These are phyloP conservation scores for Cystobasidiopsis lactophilus DNA, from an alignment of 768 basidiomycete genomes.

Conservation along the genomic window DNA sequence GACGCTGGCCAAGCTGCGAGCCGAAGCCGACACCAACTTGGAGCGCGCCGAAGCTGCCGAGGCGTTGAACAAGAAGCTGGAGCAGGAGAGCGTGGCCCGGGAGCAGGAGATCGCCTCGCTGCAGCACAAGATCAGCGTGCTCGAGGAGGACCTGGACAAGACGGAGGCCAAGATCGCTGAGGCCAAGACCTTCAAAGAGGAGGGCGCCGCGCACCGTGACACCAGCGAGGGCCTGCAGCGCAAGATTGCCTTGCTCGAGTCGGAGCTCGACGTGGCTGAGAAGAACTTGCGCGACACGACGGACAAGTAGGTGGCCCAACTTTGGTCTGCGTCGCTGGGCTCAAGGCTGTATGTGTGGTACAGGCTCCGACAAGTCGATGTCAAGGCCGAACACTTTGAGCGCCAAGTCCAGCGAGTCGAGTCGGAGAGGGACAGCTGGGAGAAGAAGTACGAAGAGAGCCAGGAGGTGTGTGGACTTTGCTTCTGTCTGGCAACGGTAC, in stretches of 20 bases:
- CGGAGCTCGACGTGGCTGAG: slow-evolving; percentile 85
- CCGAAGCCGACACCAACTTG: slow-evolving; percentile 61
- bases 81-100: slow-evolving; percentile 38
- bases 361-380: slow-evolving; percentile 85
- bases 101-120: slow-evolving; percentile 75
- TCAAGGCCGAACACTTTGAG: slow-evolving; percentile 97
- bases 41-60: slow-evolving; percentile 73
- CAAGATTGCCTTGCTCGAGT: slow-evolving; percentile 79
- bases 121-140: slow-evolving; percentile 40
- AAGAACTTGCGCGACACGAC: slow-evolving; percentile 90
- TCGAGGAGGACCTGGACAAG: slow-evolving; percentile 49
- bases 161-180: slow-evolving; percentile 43
- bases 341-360: not conserved
- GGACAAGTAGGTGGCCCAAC: slow-evolving; percentile 54
- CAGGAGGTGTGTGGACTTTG: slow-evolving; percentile 25
- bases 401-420: slow-evolving; percentile 66
- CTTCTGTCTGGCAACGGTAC: not conserved
- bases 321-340: not conserved
- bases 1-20: slow-evolving; percentile 44
- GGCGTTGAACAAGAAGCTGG: slow-evolving; percentile 21
- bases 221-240: slow-evolving; percentile 50
- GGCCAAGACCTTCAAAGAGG: slow-evolving; percentile 41
- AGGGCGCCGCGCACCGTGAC: slow-evolving; percentile 46
- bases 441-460: slow-evolving; percentile 82
- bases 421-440: slow-evolving; percentile 77